Conservation (phyloP, 352 stramenopile species). For the Globisporangium middletonii region DNA sequence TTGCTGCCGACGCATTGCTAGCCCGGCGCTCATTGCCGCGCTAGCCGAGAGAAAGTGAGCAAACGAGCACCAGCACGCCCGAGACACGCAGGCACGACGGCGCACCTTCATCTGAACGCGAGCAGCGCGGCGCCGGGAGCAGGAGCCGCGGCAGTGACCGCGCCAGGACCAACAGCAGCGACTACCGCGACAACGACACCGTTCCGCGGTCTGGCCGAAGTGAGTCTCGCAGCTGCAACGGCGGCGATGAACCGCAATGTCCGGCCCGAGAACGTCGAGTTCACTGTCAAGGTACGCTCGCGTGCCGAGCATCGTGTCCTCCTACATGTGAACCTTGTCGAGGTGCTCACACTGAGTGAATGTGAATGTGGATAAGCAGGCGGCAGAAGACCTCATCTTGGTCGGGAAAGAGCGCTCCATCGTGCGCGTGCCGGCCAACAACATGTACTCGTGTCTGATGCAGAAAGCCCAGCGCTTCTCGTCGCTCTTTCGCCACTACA, state of each 20-base stretch:
- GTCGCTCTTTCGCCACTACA: slow-evolving; percentile 97
- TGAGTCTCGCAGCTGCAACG: slow-evolving; percentile 7
- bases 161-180: background rate
- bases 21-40: no score
- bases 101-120: slow-evolving; percentile 12
- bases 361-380: slow-evolving; percentile 21
- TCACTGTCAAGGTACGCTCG: slow-evolving; percentile 88
- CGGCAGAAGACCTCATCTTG: slow-evolving; percentile 69
- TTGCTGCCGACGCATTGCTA: no score
- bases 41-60: background rate
- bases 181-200: slow-evolving; percentile 1
- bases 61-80: background rate
- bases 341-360: background rate
- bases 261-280: slow-evolving; percentile 93
- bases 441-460: slow-evolving; percentile 95
- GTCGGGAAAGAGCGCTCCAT: slow-evolving; percentile 78
- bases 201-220: slow-evolving; percentile 12
- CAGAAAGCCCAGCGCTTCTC: slow-evolving; percentile 98
- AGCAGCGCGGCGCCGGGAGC: slow-evolving; percentile 3
- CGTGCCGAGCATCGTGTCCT: background rate
- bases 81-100: slow-evolving; percentile 3
- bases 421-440: slow-evolving; percentile 78
- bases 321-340: slow-evolving; percentile 3
- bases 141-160: background rate
- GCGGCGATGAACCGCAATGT: slow-evolving; percentile 68